Conservation (phyloP, 2,329 filamentous ascomycete species). For the Trichoderma sp. region DNA sequence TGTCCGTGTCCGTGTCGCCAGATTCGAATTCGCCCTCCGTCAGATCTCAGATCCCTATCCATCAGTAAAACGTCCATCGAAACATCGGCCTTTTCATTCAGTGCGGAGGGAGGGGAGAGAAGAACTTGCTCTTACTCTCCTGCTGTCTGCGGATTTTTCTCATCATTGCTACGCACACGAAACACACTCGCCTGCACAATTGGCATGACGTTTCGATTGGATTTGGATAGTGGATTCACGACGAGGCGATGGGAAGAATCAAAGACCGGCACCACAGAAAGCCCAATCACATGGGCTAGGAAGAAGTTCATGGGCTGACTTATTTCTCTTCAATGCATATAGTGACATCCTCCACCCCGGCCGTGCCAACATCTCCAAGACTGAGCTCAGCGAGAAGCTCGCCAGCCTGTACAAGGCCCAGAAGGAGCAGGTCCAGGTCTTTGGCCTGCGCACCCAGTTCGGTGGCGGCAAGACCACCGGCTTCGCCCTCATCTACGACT, state of each 20-base stretch:
- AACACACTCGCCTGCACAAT: not conserved
- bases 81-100: not conserved
- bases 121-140: not conserved
- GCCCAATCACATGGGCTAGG: not conserved
- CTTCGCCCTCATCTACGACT: conserved; percentile 99
- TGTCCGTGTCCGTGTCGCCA: not conserved
- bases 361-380: conserved; percentile 98
- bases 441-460: conserved; percentile 97
- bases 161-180: not conserved
- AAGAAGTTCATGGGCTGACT: not conserved
- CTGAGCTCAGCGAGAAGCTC: conserved; percentile 95
- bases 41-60: too few species aligned
- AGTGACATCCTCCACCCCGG: conserved; percentile 99
- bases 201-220: not conserved
- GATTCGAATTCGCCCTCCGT: not conserved
- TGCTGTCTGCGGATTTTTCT: not conserved
- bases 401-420: conserved; percentile 95
- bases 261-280: not conserved
- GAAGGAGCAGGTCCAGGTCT: conserved; percentile 97
- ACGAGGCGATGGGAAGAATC: not conserved
- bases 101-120: not conserved
- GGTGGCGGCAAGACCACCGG: conserved; percentile 99
- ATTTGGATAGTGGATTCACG: not conserved
- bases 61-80: not conserved
- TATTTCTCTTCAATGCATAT: conserved; percentile 44